phyloP scores from a whole-genome alignment of 2,329 filamentous ascomycete genomes.

The Talaromyces sp. region DNA sequence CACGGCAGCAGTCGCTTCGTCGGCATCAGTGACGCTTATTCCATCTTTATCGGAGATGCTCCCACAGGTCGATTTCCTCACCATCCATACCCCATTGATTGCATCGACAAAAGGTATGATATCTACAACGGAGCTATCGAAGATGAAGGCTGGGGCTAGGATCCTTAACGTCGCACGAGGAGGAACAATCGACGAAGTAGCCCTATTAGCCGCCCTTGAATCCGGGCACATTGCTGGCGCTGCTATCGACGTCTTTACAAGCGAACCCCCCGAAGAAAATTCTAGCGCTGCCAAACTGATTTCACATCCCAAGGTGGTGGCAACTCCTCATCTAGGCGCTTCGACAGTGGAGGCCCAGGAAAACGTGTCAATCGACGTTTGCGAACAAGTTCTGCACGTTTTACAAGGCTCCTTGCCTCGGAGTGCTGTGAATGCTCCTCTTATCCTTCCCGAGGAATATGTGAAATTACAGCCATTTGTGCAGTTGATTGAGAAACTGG shows the following conservation, averaged over 20 bases:
- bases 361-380: conserved; percentile 78
- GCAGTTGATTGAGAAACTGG: conserved; percentile 71
- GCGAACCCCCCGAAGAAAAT: conserved; percentile 62
- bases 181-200: conserved; percentile 73
- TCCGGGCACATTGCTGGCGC: conserved; percentile 69
- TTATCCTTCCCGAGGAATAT: conserved; percentile 77
- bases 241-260: conserved; percentile 73
- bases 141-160: conserved; percentile 68
- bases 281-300: conserved; percentile 61
- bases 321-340: conserved; percentile 74
- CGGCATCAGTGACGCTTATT: conserved; percentile 62
- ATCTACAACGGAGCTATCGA: conserved; percentile 58
- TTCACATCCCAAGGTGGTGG: conserved; percentile 65
- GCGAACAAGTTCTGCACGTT: conserved; percentile 71
- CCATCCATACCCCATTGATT: conserved; percentile 74
- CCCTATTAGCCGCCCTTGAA: conserved; percentile 65
- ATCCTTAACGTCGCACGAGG: conserved; percentile 76
- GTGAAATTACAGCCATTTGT: conserved; percentile 73
- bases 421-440: conserved; percentile 72
- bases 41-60: conserved; percentile 57
- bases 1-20: conserved; percentile 63
- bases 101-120: conserved; percentile 73
- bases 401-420: conserved; percentile 68
- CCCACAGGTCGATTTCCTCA: conserved; percentile 67
- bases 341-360: conserved; percentile 79